Evolutionary conservation across 1,284 basidiomycete species (phyloP).

Genomic region (Rhodotorula sp.): DNA sequence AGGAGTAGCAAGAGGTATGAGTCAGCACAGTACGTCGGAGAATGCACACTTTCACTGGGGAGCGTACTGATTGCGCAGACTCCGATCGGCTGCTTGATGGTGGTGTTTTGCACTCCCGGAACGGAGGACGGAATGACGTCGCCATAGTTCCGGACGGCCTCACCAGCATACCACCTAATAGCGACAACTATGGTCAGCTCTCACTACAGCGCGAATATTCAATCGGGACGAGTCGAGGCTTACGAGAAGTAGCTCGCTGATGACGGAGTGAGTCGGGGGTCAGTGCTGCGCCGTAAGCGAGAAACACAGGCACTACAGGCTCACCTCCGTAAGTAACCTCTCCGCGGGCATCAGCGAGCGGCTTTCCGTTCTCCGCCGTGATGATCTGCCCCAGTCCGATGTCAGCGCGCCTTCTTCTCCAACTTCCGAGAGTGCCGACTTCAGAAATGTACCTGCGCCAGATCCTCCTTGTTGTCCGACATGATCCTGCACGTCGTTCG

Average conservation of each 20-base stretch:
- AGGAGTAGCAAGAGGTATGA: not conserved
- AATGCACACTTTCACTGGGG: not conserved
- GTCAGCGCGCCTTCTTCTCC: not conserved
- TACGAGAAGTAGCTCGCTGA: conserved; percentile 32
- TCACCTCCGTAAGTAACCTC: conserved; percentile 41
- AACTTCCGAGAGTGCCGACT: not conserved
- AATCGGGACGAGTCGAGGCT: not conserved
- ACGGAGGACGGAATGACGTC: conserved; percentile 80
- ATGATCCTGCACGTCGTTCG: conserved; percentile 24
- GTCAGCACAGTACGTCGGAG: not conserved
- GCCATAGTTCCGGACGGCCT: conserved; percentile 68
- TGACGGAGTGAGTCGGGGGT: not conserved
- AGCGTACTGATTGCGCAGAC: conserved; percentile 42
- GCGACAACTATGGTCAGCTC: too few relatives aligned
- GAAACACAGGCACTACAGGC: not conserved
- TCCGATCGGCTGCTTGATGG: conserved; percentile 71
- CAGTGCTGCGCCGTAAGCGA: not conserved
- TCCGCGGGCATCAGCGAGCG: conserved; percentile 68
- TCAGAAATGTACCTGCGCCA: conserved; percentile 55
- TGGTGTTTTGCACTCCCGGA: conserved; percentile 72
- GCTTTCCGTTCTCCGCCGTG: conserved; percentile 89
- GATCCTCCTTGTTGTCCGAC: conserved; percentile 62
- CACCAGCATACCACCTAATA: conserved; percentile 62
- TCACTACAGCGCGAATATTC: too few relatives aligned
- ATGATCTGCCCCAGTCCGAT: conserved; percentile 26